phyloP scores from a whole-genome alignment of 1,139 yeast genomes.

The Kurtzmaniella quercitrusa region DNA sequence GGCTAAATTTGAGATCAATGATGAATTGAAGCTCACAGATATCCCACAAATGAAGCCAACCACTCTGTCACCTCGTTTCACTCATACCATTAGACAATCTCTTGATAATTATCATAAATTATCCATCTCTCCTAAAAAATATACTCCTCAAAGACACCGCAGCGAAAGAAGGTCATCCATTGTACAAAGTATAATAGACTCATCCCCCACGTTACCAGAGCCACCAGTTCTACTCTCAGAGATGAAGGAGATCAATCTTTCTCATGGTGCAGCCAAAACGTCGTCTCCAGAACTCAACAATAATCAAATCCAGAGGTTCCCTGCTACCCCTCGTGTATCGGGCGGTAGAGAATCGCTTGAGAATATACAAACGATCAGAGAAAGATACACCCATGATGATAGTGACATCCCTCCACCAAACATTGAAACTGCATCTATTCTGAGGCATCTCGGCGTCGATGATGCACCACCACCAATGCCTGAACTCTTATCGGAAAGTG shows the following conservation, averaged over 20 bases:
- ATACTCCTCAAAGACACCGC: constrained; percentile 19
- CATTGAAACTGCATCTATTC: constrained; percentile 11
- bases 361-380: constrained; percentile 24
- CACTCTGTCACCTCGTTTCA: constrained; percentile 5
- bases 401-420: constrained; percentile 35
- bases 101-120: constrained; percentile 33
- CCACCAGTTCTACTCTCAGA: constrained; percentile 42
- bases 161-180: constrained; percentile 33
- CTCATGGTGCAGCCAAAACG: neutral
- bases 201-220: constrained; percentile 51
- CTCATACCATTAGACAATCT: constrained; percentile 32
- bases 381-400: constrained; percentile 21
- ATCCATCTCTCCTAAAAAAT: constrained; percentile 32
- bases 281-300: neutral
- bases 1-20: constrained; percentile 19
- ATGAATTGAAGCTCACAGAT: constrained; percentile 20
- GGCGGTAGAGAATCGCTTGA: constrained; percentile 10
- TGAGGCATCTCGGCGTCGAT: neutral
- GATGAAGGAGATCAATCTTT: constrained; percentile 13
- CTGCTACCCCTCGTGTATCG: constrained; percentile 44
- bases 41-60: constrained; percentile 19
- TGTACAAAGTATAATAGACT: constrained; percentile 40
- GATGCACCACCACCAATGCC: constrained; percentile 8
- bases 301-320: constrained; percentile 37
- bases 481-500: neutral